Conservation (phyloP, 2,329 filamentous ascomycete species). For the Penicillium sp. region DNA sequence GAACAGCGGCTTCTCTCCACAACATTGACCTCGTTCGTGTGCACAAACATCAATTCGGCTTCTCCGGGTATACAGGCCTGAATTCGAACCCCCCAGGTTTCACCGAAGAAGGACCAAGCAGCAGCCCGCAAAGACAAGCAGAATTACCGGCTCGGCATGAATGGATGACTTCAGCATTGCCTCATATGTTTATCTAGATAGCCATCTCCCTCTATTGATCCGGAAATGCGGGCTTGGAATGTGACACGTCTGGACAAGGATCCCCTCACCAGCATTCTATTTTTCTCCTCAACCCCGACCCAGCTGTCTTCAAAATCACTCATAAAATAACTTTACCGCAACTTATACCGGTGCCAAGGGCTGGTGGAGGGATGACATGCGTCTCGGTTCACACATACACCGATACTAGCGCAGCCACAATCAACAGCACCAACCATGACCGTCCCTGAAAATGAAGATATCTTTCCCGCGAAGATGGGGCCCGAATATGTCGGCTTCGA, state of each 20-base stretch:
- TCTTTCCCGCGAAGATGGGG: constrained; percentile 24
- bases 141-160: background rate
- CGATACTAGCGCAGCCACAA: background rate
- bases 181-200: constrained; percentile 8
- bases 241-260: constrained; percentile 6
- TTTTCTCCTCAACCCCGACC: background rate
- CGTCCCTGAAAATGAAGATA: constrained; percentile 10
- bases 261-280: background rate
- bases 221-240: constrained; percentile 1
- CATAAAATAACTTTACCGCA: constrained; percentile 1
- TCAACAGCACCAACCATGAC: constrained; percentile 3
- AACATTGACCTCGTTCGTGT: background rate
- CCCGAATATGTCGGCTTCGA: constrained; percentile 64
- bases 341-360: background rate
- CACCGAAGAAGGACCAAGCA: background rate
- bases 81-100: background rate
- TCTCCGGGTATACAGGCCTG: background rate
- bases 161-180: constrained; percentile 11
- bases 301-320: constrained; percentile 3
- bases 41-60: background rate
- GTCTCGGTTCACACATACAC: background rate
- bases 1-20: background rate
- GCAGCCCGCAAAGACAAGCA: background rate
- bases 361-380: background rate
- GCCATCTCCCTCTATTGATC: background rate